Base-by-base conservation (phyloP, 2,329 filamentous ascomycete species). In the Microcyclospora tardicrescens region DNA sequence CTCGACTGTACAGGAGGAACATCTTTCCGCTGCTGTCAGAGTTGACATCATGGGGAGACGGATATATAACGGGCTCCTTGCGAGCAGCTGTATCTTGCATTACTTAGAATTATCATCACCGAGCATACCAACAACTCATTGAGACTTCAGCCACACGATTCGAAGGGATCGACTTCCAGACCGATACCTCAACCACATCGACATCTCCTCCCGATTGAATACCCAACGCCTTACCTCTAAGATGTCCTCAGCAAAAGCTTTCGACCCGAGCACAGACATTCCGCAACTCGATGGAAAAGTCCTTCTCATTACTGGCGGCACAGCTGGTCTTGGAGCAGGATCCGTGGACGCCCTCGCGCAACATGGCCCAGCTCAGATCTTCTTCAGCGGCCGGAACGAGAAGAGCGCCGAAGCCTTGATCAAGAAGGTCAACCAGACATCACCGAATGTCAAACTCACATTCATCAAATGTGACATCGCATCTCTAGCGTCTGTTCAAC, bases 301-400 rank as follows among this genome's bases (percentile, higher is more conserved):
- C 16, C 52, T 58, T 15, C 35, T 54, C 27, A 43, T 54, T 29
- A 54, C 51, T 1, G 51, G 51, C 24, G 49, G 44, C 16, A 52
- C 44, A 4, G 43, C 48, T 6, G 53, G 53, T 15, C 46, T 55
- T 6, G 53, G 51, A 14, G 33, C 28, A 36, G 44, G 68, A 46
- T 65, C 66, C 6, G 53, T 71, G 33, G 49, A 63, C 28, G 61
- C 67, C 37, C 60, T 73, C 33, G 66, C 66, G n/a, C 60, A 59
- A 40, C 72, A 75, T 50, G 52, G 60, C 6, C 71, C 73, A 2
- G 57, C 59, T 1, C 65, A 71, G 40, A 68, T 77, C 43, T 75
- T 70, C 57, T 64, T 77, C 41, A 69, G 64, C 11, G 70, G 48
- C 1, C 43, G 55, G 31, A 50, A 69, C 2, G 67, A 72, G 34